These are phyloP conservation scores for Fusarium avenaceum DNA, from an alignment of 2,329 filamentous ascomycete genomes.

Conservation along the genomic window DNA sequence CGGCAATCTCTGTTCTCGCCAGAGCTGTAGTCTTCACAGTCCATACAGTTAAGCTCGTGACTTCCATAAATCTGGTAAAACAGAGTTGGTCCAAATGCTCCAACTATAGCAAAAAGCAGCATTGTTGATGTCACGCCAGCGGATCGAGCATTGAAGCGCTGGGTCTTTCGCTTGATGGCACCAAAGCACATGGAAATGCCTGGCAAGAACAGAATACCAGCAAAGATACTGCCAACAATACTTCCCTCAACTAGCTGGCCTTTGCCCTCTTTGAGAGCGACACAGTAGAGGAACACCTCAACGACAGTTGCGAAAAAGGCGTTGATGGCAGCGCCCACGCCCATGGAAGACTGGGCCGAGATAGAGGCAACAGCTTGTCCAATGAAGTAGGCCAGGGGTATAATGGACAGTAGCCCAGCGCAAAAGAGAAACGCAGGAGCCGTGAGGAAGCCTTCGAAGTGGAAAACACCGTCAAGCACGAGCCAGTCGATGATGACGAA, in stretches of 20 bases:
- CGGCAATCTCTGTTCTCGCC: constrained; percentile 79
- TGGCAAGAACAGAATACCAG: constrained; percentile 93
- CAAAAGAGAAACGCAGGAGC: constrained; percentile 88
- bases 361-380: constrained; percentile 98
- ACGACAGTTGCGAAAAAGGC: constrained; percentile 98
- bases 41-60: constrained; percentile 90
- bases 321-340: constrained; percentile 94
- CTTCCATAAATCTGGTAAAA: constrained; percentile 99
- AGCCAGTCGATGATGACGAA: constrained; percentile 96
- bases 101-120: constrained; percentile 95
- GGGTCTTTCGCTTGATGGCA: constrained; percentile 96
- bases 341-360: constrained; percentile 98
- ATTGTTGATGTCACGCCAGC: constrained; percentile 98
- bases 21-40: constrained; percentile 64
- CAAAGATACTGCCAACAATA: constrained; percentile 97
- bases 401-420: constrained; percentile 88
- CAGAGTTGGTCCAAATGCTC: constrained; percentile 92
- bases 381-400: constrained; percentile 97
- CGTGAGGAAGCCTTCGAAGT: constrained; percentile 80
- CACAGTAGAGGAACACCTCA: constrained; percentile 97
- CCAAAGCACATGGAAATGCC: constrained; percentile 99
- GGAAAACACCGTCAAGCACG: constrained; percentile 77
- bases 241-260: constrained; percentile 94
- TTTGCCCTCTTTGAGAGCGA: constrained; percentile 93
- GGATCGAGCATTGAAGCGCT: constrained; percentile 96